Evolutionary conservation across 371 early-diverging fungal species (phyloP).

Genomic region (Mortierella sp.): DNA sequence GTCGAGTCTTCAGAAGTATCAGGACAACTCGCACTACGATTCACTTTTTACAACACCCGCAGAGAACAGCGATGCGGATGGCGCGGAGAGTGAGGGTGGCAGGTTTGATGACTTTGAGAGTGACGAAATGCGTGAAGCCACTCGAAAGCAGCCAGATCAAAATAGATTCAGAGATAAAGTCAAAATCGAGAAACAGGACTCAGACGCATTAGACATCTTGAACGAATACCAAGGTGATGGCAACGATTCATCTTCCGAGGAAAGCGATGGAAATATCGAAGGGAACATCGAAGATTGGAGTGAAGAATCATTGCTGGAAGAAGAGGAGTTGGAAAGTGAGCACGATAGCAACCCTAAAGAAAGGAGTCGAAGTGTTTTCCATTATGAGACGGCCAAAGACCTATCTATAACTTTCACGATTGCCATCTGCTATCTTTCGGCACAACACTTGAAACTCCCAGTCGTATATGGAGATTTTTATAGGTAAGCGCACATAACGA

Average conservation of each 20-base stretch:
- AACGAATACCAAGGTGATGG: constrained; percentile 24
- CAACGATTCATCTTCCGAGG: constrained; percentile 15
- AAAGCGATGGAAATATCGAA: background rate
- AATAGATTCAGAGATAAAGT: constrained; percentile 26
- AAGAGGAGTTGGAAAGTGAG: background rate
- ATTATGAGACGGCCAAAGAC: background rate
- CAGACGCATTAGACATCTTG: constrained; percentile 24
- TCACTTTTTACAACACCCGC: background rate
- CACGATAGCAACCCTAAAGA: background rate
- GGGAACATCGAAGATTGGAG: background rate
- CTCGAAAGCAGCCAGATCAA: background rate
- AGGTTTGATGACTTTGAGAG: background rate
- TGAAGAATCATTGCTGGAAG: background rate
- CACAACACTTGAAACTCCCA: constrained; percentile 37
- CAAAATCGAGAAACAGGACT: background rate
- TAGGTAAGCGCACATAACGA: constrained; percentile 12
- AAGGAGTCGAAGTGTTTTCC: background rate
- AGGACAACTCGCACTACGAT: constrained; percentile 6
- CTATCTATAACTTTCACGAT: constrained; percentile 6
- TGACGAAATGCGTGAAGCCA: background rate
- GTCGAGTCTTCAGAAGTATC: background rate
- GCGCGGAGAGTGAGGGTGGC: background rate
- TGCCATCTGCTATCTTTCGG: constrained; percentile 36
- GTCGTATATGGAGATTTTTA: constrained; percentile 42
- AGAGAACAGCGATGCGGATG: background rate